Percentiles rank a stretch among this genome's conserved stretches.
Conservation (phyloP, 495 filamentous ascomycete genomes). For the Cercophora newfieldiana region DNA sequence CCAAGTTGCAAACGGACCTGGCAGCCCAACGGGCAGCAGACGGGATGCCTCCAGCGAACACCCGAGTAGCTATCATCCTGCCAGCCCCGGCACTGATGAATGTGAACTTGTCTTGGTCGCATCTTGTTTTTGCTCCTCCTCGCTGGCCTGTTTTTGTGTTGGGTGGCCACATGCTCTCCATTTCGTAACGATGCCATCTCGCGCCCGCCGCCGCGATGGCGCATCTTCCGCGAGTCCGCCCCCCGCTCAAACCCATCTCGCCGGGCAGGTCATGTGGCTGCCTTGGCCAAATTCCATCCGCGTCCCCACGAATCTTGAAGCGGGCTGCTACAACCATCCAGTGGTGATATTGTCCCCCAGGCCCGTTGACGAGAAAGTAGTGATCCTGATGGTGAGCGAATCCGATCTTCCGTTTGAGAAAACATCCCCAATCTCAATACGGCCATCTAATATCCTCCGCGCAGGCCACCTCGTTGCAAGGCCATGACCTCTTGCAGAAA, state of each 20-base stretch:
- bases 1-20: background rate
- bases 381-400: background rate
- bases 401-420: too few species aligned
- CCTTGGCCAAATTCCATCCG: background rate
- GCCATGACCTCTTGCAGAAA: background rate
- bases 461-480: background rate
- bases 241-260: background rate
- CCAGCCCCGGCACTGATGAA: too few species aligned
- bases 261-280: background rate
- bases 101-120: too few species aligned
- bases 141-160: too few species aligned
- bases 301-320: background rate
- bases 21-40: background rate
- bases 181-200: background rate
- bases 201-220: background rate
- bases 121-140: too few species aligned
- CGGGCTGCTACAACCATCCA: background rate
- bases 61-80: too few species aligned
- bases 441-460: too few species aligned
- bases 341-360: background rate
- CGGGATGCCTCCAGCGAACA: too few species aligned
- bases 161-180: background rate
- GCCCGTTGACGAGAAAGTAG: background rate
- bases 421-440: too few species aligned
- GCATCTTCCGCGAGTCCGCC: too few species aligned